These are phyloP conservation scores for Inonotus hispidus DNA, from an alignment of 1,284 basidiomycete genomes.

Conservation along the genomic window DNA sequence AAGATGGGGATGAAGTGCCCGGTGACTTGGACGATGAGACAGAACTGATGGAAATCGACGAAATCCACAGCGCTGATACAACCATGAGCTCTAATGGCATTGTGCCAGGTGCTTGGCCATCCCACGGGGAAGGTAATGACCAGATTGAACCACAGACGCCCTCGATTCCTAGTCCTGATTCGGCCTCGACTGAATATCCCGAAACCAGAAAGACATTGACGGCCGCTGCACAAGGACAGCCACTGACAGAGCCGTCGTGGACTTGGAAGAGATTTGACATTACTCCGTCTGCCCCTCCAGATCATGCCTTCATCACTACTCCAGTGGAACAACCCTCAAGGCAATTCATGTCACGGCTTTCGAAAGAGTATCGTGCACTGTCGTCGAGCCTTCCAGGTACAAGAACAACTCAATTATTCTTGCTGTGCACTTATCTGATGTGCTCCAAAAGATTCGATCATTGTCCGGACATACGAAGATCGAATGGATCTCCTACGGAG, in stretches of 20 bases:
- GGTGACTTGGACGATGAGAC: constrained; percentile 11
- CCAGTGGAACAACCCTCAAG: constrained; percentile 60
- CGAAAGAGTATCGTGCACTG: constrained; percentile 81
- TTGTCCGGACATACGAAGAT: constrained; percentile 74
- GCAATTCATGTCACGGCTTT: constrained; percentile 67
- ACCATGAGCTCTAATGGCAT: background rate
- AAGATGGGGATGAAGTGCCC: constrained; percentile 28
- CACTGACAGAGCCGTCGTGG: constrained; percentile 39
- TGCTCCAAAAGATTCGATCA: constrained; percentile 50
- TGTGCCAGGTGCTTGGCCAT: constrained; percentile 16
- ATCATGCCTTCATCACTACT: constrained; percentile 75
- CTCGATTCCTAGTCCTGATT: constrained; percentile 24
- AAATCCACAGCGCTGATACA: constrained; percentile 34
- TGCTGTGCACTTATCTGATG: constrained; percentile 9
- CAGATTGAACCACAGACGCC: constrained; percentile 25
- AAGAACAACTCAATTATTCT: constrained; percentile 21
- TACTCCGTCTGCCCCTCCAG: constrained; percentile 64
- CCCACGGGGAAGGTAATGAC: constrained; percentile 15
- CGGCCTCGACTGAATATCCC: constrained; percentile 3
- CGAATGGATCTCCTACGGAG: constrained; percentile 82
- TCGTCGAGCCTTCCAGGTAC: constrained; percentile 78
- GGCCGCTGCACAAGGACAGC: background rate
- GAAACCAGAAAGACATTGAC: background rate
- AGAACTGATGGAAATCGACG: constrained; percentile 25
- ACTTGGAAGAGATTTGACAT: constrained; percentile 79